A percentile compares a stretch with the other conserved stretches of the same genome.
Conservation (phyloP, 2,329 filamentous ascomycete genomes). For the Xylariaceae sp. region DNA sequence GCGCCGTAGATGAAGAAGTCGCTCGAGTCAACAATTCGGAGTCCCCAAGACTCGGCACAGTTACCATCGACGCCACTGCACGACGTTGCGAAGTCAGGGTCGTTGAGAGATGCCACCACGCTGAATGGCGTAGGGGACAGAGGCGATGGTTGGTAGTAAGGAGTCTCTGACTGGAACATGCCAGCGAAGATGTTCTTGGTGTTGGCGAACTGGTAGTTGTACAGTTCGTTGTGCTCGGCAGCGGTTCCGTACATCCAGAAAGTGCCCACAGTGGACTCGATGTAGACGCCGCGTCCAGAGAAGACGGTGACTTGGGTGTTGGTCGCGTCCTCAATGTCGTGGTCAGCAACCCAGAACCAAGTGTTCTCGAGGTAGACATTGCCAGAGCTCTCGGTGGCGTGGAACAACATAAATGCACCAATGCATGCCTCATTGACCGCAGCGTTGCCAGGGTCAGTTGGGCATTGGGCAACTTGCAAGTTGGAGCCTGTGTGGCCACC, state of each 20-base stretch:
- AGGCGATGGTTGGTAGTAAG: constrained; percentile 62
- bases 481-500: constrained; percentile 67
- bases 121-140: constrained; percentile 50
- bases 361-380: constrained; percentile 42
- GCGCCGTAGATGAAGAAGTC: constrained; percentile 54
- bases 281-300: constrained; percentile 46
- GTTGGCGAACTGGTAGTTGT: constrained; percentile 59
- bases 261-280: constrained; percentile 36
- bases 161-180: constrained; percentile 62
- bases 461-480: constrained; percentile 63
- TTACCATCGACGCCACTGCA: constrained; percentile 37
- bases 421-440: constrained; percentile 32
- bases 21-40: constrained; percentile 52
- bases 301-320: constrained; percentile 50
- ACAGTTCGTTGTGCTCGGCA: constrained; percentile 58
- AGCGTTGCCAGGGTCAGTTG: constrained; percentile 43
- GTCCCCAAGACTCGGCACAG: constrained; percentile 52
- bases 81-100: constrained; percentile 45
- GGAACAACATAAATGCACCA: constrained; percentile 37
- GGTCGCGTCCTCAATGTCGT: constrained; percentile 49
- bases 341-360: constrained; percentile 46
- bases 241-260: constrained; percentile 58
- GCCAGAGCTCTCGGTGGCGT: constrained; percentile 32
- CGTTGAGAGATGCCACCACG: constrained; percentile 33
- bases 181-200: constrained; percentile 57